Evolutionary conservation across 108 stramenopile genomes (phyloP), one percentile per base, ranked within the genome.

Genomic region (Fragilariopsis cylindrus): DNA sequence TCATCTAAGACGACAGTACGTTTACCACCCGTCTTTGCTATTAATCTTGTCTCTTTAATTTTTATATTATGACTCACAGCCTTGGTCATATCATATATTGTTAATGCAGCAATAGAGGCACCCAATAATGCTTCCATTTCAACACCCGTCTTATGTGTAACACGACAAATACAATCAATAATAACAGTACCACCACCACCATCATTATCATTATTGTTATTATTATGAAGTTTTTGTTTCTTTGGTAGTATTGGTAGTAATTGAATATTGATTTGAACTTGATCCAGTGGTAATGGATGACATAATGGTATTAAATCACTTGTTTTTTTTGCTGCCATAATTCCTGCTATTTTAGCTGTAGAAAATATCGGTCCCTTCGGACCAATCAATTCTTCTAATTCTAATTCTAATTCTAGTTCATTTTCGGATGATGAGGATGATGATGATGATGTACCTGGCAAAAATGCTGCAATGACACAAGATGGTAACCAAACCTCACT

Each of bases 101-200:
- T 90, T 2, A 99, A 84, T 40, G 97, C 98, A 12, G 98, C 97
- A 5, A 93, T 82, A 13, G 87, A 80, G 12, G 93, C 96, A 7
- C 96, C 98, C 62, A 83, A 89, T 72, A 99, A 75, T 19, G 98
- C 98, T 76, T 99, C 98, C 98, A 99, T 99, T 76, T 99, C 98
- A 7, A 99, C 98, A n/a, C 98, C 98, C 7, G 98, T 99, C 73
- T 90, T 92, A 85, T 96, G 87, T 9, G 90, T 90, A 4, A 94
- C 93, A 18, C 85, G 70, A 69, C 93, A 94, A 69, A 87, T 89
- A 69, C 93, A 94, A 54, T 89, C 85, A 66, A 90, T 82, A 52
- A 90, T 65, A 39, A 86, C 85, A 30, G 48, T 68, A 18, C 49
- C 67, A 40, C 62, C 62, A 7, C 11, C 11, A n/a, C 1, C 15